Evolutionary conservation across 805 yeast species (phyloP), one percentile per base, ranked within the genome.

Genomic region (Lipomyces starkeyi): DNA sequence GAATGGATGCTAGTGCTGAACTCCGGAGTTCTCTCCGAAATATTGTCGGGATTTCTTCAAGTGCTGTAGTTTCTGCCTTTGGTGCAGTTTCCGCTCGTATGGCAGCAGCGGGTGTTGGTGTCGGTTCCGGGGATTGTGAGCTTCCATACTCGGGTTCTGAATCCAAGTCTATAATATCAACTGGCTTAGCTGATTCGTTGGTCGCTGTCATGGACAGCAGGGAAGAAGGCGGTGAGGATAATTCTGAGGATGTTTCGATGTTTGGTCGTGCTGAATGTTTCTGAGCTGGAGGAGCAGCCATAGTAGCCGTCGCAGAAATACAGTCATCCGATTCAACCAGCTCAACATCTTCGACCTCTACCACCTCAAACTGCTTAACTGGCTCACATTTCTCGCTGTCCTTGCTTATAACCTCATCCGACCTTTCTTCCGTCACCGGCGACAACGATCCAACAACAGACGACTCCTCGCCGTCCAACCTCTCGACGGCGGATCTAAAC

Each of bases 1-100:
- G 20, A n/a, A 43, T 43, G 49, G 49, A 43, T 43, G 49, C 49
- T n/a, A 43, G 49, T 6, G 49, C 49, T n/a, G 49, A 43, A 43
- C 49, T 43, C 22, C 49, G 49, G 49, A 43, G 49, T 43, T 43
- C n/a, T 43, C 22, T 43, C 49, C 14, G 7, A n/a, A 2, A 8
- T 43, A 43, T 43, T 0, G 49, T 43, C 20, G 22, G 22, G 3
- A 6, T 6, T 2, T 43, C 49, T 43, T 43, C 17, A 9, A 14
- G n/a, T 37, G 43, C 43, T 13, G 43, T 37, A 37, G 14, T 37
- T 37, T 4, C 49, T n/a, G 49, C 11, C 22, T 1, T 43, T 17
- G 49, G 22, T 7, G 49, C 22, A 43, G 8, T n/a, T 43, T n/a
- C 22, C 11, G 6, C 49, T 17, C 22, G 49, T 17, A 25, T n/a